These are phyloP conservation scores for Backusella psychrophila DNA, from an alignment of 192 early-diverging fungal species.

Conservation along the genomic window DNA sequence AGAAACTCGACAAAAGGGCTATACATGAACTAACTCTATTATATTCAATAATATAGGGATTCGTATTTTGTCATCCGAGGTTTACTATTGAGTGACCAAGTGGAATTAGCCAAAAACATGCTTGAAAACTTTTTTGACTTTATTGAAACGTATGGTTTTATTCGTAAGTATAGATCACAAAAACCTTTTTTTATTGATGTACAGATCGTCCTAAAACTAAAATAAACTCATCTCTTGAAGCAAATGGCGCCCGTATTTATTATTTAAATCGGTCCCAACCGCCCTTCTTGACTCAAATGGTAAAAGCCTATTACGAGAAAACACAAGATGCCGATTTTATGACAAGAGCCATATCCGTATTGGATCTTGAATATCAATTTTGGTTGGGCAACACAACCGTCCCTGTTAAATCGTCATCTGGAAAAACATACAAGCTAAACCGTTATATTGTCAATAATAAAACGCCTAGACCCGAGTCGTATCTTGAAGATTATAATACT, in stretches of 20 bases:
- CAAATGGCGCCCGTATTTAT: slow-evolving; percentile 74
- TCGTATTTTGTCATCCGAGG: slow-evolving; percentile 68
- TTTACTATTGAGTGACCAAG: slow-evolving; percentile 50
- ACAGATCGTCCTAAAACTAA: background rate
- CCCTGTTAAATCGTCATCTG: slow-evolving; percentile 26
- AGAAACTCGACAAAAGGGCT: background rate
- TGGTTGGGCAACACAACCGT: slow-evolving; percentile 58
- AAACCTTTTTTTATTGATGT: background rate
- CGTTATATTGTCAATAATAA: slow-evolving; percentile 56
- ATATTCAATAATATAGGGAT: slow-evolving; percentile 37
- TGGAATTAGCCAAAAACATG: slow-evolving; percentile 44
- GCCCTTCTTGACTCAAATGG: slow-evolving; percentile 70
- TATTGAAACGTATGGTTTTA: slow-evolving; percentile 60
- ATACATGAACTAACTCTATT: background rate
- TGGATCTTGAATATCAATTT: slow-evolving; percentile 60
- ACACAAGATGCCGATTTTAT: slow-evolving; percentile 50
- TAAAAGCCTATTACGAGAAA: slow-evolving; percentile 51
- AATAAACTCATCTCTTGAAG: slow-evolving; percentile 13
- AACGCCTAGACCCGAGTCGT: slow-evolving; percentile 64
- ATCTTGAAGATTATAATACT: slow-evolving; percentile 53
- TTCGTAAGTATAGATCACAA: slow-evolving; percentile 43
- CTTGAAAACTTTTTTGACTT: slow-evolving; percentile 62
- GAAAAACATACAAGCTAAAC: slow-evolving; percentile 39
- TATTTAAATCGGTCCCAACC: slow-evolving; percentile 73
- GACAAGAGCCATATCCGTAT: slow-evolving; percentile 44